Percentiles rank a stretch among this genome's conserved stretches.
These are phyloP conservation scores for Nadsonia fulvescens DNA, from an alignment of 805 yeast species.

Conservation along the genomic window DNA sequence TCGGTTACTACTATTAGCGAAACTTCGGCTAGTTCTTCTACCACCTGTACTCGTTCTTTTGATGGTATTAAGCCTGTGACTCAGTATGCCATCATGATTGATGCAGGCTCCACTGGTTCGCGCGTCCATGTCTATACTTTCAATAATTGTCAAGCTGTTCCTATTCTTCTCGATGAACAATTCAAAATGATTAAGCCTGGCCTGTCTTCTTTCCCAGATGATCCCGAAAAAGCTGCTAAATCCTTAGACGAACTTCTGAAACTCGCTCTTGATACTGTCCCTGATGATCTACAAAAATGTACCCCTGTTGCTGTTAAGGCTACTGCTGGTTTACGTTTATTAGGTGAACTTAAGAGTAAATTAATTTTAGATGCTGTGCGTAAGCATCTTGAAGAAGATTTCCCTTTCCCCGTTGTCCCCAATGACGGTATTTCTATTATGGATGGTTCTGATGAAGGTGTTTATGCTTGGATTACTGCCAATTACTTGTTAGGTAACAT, in stretches of 20 bases:
- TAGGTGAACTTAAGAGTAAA: constrained; percentile 58
- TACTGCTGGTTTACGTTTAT: constrained; percentile 83
- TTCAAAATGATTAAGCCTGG: constrained; percentile 90
- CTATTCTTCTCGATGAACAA: constrained; percentile 57
- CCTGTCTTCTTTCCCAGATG: constrained; percentile 65
- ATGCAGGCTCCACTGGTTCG: constrained; percentile 96
- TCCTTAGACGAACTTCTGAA: constrained; percentile 72
- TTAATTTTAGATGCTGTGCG: constrained; percentile 65
- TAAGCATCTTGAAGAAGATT: constrained; percentile 53
- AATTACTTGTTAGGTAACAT: constrained; percentile 87
- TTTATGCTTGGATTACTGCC: constrained; percentile 95
- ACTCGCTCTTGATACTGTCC: constrained; percentile 60
- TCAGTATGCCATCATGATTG: constrained; percentile 81
- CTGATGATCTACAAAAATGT: constrained; percentile 52
- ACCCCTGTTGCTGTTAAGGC: constrained; percentile 95
- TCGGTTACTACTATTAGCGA: no score
- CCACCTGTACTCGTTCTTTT: constrained; percentile 17
- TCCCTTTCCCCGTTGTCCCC: constrained; percentile 81
- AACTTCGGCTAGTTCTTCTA: no score
- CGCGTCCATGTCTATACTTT: constrained; percentile 89
- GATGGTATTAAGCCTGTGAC: constrained; percentile 24
- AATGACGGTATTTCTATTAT: constrained; percentile 80
- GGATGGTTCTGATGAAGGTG: constrained; percentile 97
- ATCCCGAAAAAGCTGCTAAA: constrained; percentile 71
- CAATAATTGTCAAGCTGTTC: constrained; percentile 73